Evolutionary conservation across 176 grass and related monocot genomes (phyloP).

Genomic region (Phragmites australis): DNA sequence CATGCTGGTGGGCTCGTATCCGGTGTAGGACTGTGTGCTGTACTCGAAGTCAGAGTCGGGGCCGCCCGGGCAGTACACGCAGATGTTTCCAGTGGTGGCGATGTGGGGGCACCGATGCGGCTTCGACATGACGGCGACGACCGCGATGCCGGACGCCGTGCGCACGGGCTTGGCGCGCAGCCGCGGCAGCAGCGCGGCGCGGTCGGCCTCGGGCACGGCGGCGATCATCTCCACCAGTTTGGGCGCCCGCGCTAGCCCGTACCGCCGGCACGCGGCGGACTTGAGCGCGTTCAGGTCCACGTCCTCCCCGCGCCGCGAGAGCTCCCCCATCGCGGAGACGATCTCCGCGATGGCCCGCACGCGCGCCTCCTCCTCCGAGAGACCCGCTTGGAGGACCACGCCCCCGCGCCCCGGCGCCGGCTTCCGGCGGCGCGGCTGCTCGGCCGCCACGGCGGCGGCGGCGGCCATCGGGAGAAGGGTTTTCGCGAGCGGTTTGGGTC

Average conservation of each 20-base stretch:
- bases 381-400: constrained; percentile 59
- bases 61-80: constrained; percentile 91
- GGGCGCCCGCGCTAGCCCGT: constrained; percentile 81
- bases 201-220: constrained; percentile 89
- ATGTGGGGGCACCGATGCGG: constrained; percentile 95
- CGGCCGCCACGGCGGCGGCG: constrained; percentile 31
- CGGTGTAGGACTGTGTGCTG: constrained; percentile 96
- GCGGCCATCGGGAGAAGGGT: constrained; percentile 37
- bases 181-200: constrained; percentile 71
- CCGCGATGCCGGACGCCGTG: constrained; percentile 90
- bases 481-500: constrained; percentile 13
- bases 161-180: constrained; percentile 96
- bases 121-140: constrained; percentile 99
- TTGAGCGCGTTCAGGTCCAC: constrained; percentile 97
- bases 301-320: constrained; percentile 85
- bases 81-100: constrained; percentile 93
- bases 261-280: constrained; percentile 84
- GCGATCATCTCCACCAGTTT: constrained; percentile 98
- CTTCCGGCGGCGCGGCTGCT: constrained; percentile 68
- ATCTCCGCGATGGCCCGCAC: constrained; percentile 96
- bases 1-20: constrained; percentile 98
- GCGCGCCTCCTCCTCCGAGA: constrained; percentile 91
- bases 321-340: constrained; percentile 93
- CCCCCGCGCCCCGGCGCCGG: constrained; percentile 82
- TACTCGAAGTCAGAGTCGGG: constrained; percentile 99